phyloP scores from a whole-genome alignment of 2,329 filamentous ascomycete species.

The Cytospora schulzeri region DNA sequence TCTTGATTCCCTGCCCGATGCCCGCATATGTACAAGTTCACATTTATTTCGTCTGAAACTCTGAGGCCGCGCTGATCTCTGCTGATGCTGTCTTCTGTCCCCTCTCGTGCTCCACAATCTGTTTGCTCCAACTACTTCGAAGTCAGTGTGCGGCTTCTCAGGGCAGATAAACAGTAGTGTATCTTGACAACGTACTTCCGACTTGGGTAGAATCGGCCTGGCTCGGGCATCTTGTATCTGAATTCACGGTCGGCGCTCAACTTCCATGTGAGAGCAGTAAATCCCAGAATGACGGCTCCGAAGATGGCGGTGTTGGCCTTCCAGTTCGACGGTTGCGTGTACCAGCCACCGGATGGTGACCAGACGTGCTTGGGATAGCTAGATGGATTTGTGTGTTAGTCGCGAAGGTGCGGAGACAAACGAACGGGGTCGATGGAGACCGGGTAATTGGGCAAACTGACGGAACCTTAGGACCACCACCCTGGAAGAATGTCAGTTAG shows the following conservation, averaged over 20 bases:
- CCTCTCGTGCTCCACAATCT: constrained; percentile 49
- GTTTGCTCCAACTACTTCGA: constrained; percentile 45
- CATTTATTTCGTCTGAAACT: constrained; percentile 16
- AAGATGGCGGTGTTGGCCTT: constrained; percentile 72
- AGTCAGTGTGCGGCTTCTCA: not conserved
- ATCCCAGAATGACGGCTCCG: constrained; percentile 52
- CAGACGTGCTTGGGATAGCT: constrained; percentile 99
- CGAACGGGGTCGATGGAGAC: not conserved
- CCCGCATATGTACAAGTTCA: not conserved
- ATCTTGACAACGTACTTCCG: constrained; percentile 66
- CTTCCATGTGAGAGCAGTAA: constrained; percentile 68
- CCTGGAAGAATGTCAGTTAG: constrained; percentile 54
- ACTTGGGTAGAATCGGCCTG: constrained; percentile 79
- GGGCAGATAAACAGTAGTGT: not conserved
- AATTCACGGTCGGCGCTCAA: constrained; percentile 73
- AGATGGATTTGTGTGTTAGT: constrained; percentile 29
- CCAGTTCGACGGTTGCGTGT: constrained; percentile 93
- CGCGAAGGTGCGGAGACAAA: constrained; percentile 10
- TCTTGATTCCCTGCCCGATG: not conserved
- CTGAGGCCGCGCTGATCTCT: constrained; percentile 12
- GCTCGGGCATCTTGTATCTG: constrained; percentile 77
- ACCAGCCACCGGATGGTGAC: constrained; percentile 98
- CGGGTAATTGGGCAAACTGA: constrained; percentile 42
- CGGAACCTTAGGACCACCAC: constrained; percentile 72
- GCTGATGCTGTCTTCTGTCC: constrained; percentile 34